These are phyloP conservation scores for Megacollybia platyphylla DNA, from an alignment of 1,284 basidiomycete species.

Conservation along the genomic window DNA sequence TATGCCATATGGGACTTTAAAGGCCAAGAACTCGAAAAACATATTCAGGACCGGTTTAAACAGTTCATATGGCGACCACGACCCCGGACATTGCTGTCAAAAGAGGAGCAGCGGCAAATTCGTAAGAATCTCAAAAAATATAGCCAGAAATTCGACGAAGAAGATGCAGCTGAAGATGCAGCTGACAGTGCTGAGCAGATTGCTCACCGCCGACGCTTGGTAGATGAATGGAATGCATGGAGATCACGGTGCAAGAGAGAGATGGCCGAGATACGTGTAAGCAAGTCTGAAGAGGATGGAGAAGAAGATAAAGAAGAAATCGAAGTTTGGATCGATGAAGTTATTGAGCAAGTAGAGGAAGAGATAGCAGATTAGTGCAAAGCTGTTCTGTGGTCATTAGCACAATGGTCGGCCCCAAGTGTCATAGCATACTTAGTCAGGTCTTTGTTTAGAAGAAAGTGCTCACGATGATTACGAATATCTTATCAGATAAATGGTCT, in stretches of 20 bases:
- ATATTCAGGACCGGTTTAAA: constrained; percentile 92
- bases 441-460: background rate
- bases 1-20: constrained; percentile 98
- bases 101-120: constrained; percentile 83
- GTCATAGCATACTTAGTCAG: too few species aligned
- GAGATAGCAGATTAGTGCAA: constrained; percentile 38
- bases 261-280: constrained; percentile 35
- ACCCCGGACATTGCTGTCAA: constrained; percentile 76
- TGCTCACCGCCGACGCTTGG: constrained; percentile 81
- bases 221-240: constrained; percentile 99
- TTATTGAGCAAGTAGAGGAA: constrained; percentile 85
- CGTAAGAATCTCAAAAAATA: constrained; percentile 89
- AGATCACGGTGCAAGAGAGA: constrained; percentile 50
- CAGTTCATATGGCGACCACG: constrained; percentile 98
- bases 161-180: constrained; percentile 91
- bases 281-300: constrained; percentile 20
- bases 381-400: constrained; percentile 7
- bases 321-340: constrained; percentile 84
- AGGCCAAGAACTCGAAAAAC: constrained; percentile 84
- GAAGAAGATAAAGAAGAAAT: constrained; percentile 74
- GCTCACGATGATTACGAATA: background rate
- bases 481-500: background rate
- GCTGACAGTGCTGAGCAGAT: constrained; percentile 90
- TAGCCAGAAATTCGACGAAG: constrained; percentile 90
- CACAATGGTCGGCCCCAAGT: too few species aligned